Percentiles rank a stretch among this genome's conserved stretches.
Evolutionary conservation across 805 yeast genomes (phyloP).

Genomic region (Cyberlindnera nakhonratchasimensis): DNA sequence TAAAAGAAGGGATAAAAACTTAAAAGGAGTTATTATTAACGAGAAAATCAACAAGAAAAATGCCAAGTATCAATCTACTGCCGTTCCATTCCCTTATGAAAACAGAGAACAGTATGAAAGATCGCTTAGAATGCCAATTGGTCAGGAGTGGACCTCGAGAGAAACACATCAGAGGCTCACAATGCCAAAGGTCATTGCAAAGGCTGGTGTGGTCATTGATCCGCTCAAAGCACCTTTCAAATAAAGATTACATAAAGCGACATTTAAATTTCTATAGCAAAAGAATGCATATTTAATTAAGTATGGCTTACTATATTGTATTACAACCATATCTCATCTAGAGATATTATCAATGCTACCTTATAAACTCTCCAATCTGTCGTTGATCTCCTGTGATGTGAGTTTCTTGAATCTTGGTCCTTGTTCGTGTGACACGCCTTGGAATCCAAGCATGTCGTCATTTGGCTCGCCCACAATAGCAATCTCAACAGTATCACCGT

Average conservation of each 20-base stretch:
- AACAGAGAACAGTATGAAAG: constrained; percentile 93
- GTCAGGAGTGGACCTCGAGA: constrained; percentile 93
- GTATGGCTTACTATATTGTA: no score
- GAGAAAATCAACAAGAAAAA: constrained; percentile 83
- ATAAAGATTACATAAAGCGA: constrained; percentile 27
- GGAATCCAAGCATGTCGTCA: constrained; percentile 76
- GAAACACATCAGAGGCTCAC: constrained; percentile 83
- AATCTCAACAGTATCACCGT: constrained; percentile 93
- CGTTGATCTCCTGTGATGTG: constrained; percentile 89
- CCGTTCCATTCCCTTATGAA: constrained; percentile 96
- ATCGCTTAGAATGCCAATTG: constrained; percentile 91
- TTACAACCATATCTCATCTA: neutral
- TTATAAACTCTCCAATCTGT: constrained; percentile 87
- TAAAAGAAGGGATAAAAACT: constrained; percentile 72
- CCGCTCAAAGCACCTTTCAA: constrained; percentile 87
- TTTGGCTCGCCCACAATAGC: constrained; percentile 82
- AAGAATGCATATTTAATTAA: no score
- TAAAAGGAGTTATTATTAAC: constrained; percentile 82
- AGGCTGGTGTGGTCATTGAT: constrained; percentile 86
- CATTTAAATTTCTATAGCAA: no score
- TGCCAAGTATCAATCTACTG: constrained; percentile 76
- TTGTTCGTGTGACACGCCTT: constrained; percentile 67
- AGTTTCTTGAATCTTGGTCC: constrained; percentile 92
- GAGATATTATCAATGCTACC: neutral
- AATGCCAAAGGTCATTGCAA: constrained; percentile 83